Percentiles rank a stretch among this genome's conserved stretches.
Conservation (phyloP, 768 basidiomycete species). For the Pilatotrama ljubarskyi region DNA sequence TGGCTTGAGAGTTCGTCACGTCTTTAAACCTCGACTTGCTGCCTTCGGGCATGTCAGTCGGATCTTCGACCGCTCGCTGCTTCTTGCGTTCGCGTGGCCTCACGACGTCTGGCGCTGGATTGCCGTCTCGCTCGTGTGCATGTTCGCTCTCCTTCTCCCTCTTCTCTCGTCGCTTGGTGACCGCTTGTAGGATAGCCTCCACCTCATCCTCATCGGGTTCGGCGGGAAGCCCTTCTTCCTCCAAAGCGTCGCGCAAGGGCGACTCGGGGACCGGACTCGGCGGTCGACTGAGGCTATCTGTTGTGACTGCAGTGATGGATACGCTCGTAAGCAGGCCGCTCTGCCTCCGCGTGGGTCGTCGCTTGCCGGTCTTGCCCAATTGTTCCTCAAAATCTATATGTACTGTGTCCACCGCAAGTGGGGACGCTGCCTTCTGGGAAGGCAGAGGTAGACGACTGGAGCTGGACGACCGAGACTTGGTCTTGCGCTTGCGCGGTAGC, state of each 20-base stretch:
- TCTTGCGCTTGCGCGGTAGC: constrained; percentile 42
- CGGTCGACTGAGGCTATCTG: constrained; percentile 41
- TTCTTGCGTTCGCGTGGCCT: constrained; percentile 42
- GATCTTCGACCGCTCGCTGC: constrained; percentile 36
- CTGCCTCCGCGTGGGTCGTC: constrained; percentile 40
- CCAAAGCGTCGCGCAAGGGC: constrained; percentile 54
- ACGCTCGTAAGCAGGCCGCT: constrained; percentile 53
- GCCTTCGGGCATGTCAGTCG: constrained; percentile 35
- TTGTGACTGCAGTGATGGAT: constrained; percentile 34
- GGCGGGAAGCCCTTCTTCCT: constrained; percentile 51
- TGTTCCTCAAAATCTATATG: constrained; percentile 35
- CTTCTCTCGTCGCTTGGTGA: constrained; percentile 50
- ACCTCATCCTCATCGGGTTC: constrained; percentile 37
- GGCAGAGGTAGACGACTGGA: constrained; percentile 17
- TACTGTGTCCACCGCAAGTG: constrained; percentile 35
- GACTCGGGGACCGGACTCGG: constrained; percentile 72
- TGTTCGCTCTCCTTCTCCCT: constrained; percentile 40
- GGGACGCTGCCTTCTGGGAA: constrained; percentile 4
- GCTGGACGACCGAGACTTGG: constrained; percentile 36
- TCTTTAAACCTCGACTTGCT: constrained; percentile 59
- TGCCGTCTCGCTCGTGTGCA: constrained; percentile 30
- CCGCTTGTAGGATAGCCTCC: constrained; percentile 39
- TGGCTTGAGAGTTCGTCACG: constrained; percentile 58
- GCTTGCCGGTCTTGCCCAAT: constrained; percentile 34
- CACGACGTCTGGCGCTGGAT: constrained; percentile 27